These are phyloP conservation scores for Fragaria nilgerrensis DNA, from an alignment of 306 rosid species.

Conservation along the genomic window DNA sequence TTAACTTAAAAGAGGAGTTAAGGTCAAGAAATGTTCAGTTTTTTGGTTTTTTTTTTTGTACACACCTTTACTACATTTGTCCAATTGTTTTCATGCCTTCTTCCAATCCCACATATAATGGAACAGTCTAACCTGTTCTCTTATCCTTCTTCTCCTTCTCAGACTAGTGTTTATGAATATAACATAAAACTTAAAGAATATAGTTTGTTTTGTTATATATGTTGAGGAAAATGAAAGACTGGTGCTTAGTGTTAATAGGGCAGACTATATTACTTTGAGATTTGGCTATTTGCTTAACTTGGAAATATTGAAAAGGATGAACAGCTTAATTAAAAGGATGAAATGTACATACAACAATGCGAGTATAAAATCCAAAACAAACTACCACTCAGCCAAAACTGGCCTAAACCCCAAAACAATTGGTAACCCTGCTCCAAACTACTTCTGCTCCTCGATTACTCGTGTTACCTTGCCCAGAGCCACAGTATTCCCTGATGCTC, in stretches of 20 bases:
- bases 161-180: background rate
- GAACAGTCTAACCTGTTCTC: background rate
- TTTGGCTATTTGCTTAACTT: background rate
- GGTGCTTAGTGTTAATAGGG: too few species aligned
- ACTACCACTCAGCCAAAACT: background rate
- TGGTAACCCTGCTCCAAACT: background rate
- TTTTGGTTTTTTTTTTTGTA: conserved; percentile 7
- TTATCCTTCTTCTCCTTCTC: background rate
- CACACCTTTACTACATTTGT: conserved; percentile 21
- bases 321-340: background rate
- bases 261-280: background rate
- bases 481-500: conserved; percentile 74
- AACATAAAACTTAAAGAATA: background rate
- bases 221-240: background rate
- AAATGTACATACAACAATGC: background rate
- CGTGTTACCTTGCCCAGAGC: conserved; percentile 77
- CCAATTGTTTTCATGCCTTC: conserved; percentile 12
- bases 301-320: background rate
- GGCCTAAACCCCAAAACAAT: background rate
- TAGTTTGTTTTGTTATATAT: background rate
- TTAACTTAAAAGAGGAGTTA: conserved; percentile 21
- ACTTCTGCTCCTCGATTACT: conserved; percentile 46
- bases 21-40: conserved; percentile 10
- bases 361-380: background rate
- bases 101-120: background rate